Base-by-base conservation (phyloP, 2,329 filamentous ascomycete genomes). In the Ophiostoma quercus region DNA sequence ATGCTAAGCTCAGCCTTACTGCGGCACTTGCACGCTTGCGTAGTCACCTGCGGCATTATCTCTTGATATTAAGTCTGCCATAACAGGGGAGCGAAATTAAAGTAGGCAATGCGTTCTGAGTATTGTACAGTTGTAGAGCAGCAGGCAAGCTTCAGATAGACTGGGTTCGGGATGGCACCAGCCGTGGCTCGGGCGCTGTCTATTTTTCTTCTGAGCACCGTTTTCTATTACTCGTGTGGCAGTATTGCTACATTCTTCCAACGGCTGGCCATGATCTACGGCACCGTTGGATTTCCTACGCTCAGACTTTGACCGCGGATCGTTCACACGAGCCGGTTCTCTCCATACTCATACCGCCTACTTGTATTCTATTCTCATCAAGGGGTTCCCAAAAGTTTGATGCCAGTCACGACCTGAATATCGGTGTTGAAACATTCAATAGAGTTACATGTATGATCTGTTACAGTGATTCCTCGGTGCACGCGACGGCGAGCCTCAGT, bases 371-470 rank as follows among this genome's bases (percentile, higher is more conserved):
- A 25, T 29, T 57, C 4, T 25, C 19, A 65, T 65, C 62, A n/a
- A 65, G 62, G 62, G 62, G 62, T 22, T 39, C 8, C 62, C 62
- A 57, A 12, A 32, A 37, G 32, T 65, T 39, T 65, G 62, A 65
- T 37, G 62, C 34, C 12, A 32, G 60, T 65, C 32, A n/a, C 62
- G 22, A 37, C 62, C 8, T 7, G 29, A 22, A 60, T 16, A 60
- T 16, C 12, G 11, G 54, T 32, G 54, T 32, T 60, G 54, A 60
- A 60, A 60, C 54, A 60, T 60, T 14, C 29, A 7, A 14, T 32
- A 60, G 11, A 19, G 54, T 60, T 60, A 32, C 25, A 60, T 22
- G 54, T 60, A 60, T 60, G 25, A 60, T 60, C 22, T 32, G 54
- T 14, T 29, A 57, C 54, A 32, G 54, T 57, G 51, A 12, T 57